Percentiles rank a stretch among this genome's conserved stretches.
These are phyloP conservation scores for Tricholoma saponaceum DNA, from an alignment of 768 basidiomycete genomes.

Conservation along the genomic window DNA sequence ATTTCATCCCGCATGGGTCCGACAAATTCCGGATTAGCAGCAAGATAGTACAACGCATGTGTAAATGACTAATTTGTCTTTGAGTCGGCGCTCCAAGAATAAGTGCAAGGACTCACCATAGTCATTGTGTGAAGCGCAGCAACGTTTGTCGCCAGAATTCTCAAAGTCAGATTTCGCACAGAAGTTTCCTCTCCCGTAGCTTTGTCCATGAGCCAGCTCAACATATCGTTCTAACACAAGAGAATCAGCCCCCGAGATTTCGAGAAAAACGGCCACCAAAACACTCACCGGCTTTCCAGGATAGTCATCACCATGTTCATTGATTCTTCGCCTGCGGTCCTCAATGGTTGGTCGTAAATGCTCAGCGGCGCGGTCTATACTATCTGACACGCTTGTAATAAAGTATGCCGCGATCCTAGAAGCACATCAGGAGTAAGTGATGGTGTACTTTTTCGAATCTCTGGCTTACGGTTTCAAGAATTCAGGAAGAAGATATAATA, in stretches of 20 bases:
- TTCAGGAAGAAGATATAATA: constrained; percentile 28
- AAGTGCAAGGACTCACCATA: constrained; percentile 12
- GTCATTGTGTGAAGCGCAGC: constrained; percentile 31
- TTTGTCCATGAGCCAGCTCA: too few species aligned
- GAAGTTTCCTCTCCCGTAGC: constrained; percentile 22
- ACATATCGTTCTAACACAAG: constrained; percentile 31
- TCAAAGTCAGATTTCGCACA: constrained; percentile 18
- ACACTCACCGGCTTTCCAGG: constrained; percentile 21
- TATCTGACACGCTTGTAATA: constrained; percentile 4
- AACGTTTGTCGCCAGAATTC: constrained; percentile 34
- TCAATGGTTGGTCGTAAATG: constrained; percentile 11
- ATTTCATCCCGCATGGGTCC: constrained; percentile 34
- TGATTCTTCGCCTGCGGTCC: constrained; percentile 1
- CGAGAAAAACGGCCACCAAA: not conserved
- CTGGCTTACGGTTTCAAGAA: constrained; percentile 31
- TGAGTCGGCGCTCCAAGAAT: not conserved
- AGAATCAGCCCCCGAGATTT: not conserved
- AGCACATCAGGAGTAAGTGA: not conserved
- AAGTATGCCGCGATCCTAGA: constrained; percentile 6
- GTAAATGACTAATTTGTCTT: constrained; percentile 26
- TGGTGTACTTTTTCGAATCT: too few species aligned
- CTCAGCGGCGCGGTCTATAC: not conserved
- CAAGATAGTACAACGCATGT: constrained; percentile 29
- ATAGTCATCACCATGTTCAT: constrained; percentile 17
- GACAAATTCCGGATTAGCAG: constrained; percentile 25